Conservation (phyloP, 257 asterid species). For the Solanum tarijense region DNA sequence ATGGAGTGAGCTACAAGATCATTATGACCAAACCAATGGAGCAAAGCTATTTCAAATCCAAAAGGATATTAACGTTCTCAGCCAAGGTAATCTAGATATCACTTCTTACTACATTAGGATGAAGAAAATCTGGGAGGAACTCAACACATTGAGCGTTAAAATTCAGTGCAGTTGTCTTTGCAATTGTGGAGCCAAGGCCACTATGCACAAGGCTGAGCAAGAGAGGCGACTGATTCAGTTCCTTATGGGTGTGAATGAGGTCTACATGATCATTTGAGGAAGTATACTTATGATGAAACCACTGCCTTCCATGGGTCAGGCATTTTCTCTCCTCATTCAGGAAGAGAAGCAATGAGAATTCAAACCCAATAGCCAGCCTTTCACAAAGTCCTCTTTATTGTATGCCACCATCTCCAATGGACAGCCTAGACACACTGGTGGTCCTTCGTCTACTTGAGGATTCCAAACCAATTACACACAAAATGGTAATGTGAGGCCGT, state of each 20-base stretch:
- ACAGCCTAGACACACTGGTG: neutral
- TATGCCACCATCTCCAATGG: neutral
- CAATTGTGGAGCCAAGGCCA: neutral
- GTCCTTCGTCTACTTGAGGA: neutral
- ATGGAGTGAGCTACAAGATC: neutral
- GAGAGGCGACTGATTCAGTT: too few species aligned
- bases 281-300: neutral
- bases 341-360: neutral
- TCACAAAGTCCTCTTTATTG: neutral
- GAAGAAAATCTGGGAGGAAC: neutral
- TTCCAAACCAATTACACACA: neutral
- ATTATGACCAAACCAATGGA: neutral
- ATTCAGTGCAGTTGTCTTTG: neutral
- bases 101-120: too few species aligned
- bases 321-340: too few species aligned
- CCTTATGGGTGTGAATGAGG: neutral
- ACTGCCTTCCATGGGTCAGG: neutral
- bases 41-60: neutral
- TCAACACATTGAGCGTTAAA: neutral
- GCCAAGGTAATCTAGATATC: neutral
- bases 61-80: neutral
- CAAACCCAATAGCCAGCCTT: neutral
- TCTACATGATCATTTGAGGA: too few species aligned
- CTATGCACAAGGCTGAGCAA: neutral
- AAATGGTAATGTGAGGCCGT: neutral